phyloP scores from a whole-genome alignment of 2,329 filamentous ascomycete genomes.

The Exserohilum rostratum region DNA sequence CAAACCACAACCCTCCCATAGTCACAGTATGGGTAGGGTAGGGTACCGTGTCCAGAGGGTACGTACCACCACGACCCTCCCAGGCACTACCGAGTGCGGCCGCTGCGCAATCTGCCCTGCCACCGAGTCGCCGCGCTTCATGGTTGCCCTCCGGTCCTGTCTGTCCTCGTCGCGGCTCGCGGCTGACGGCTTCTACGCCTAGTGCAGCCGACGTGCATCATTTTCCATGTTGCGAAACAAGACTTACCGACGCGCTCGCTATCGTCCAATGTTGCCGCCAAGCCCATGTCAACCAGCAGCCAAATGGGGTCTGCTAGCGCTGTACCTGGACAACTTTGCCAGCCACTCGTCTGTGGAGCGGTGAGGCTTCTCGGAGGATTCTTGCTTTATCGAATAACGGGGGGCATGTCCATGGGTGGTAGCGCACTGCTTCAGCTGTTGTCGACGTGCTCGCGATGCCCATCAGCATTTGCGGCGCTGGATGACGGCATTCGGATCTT shows the following conservation, averaged over 20 bases:
- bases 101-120: background rate
- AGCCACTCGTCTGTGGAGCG: slow-evolving; percentile 16
- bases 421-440: slow-evolving; percentile 16
- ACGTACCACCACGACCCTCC: background rate
- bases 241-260: slow-evolving; percentile 19
- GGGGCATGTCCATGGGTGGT: slow-evolving; percentile 5
- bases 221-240: slow-evolving; percentile 18
- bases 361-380: slow-evolving; percentile 22
- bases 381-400: slow-evolving; percentile 16
- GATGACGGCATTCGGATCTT: background rate
- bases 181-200: slow-evolving; percentile 28
- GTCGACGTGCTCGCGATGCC: slow-evolving; percentile 9
- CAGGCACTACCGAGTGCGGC: background rate
- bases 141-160: slow-evolving; percentile 19
- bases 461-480: slow-evolving; percentile 13
- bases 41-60: background rate
- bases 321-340: slow-evolving; percentile 3
- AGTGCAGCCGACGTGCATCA: slow-evolving; percentile 28
- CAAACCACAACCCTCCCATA: slow-evolving; percentile 1
- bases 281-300: slow-evolving; percentile 19
- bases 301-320: slow-evolving; percentile 11
- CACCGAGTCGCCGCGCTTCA: background rate
- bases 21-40: too few species aligned
- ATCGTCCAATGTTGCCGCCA: slow-evolving; percentile 31
- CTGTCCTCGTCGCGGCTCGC: slow-evolving; percentile 26